Percentiles rank a stretch among this genome's conserved stretches.
Conservation (phyloP, 371 early-diverging fungal genomes). For the Lichtheimia ramosa region DNA sequence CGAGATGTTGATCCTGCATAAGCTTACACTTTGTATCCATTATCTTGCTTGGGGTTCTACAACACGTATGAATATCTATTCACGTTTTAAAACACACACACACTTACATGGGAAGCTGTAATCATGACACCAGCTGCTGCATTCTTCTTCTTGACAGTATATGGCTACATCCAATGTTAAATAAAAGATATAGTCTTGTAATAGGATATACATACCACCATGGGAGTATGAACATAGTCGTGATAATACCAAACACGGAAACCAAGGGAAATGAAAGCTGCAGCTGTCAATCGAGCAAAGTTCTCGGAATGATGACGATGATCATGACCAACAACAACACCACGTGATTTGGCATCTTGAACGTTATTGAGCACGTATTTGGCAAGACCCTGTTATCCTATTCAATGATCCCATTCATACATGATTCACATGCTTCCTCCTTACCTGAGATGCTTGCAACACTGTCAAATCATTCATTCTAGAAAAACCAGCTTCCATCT, state of each 20-base stretch:
- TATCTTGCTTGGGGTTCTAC: conserved; percentile 94
- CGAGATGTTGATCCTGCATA: background rate
- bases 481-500: conserved; percentile 95
- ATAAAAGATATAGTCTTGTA: too few relatives aligned
- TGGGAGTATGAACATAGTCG: conserved; percentile 83
- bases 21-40: conserved; percentile 94
- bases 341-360: conserved; percentile 55
- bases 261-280: conserved; percentile 79
- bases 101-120: conserved; percentile 88
- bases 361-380: conserved; percentile 58
- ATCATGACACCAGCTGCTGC: conserved; percentile 96
- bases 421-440: background rate
- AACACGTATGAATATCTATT: background rate
- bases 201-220: conserved; percentile 62
- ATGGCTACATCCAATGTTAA: conserved; percentile 51
- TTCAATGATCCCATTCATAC: too few relatives aligned
- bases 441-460: conserved; percentile 84
- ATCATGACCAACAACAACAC: conserved; percentile 95
- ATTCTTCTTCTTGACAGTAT: conserved; percentile 72
- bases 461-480: conserved; percentile 95
- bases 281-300: conserved; percentile 87
- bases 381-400: conserved; percentile 51
- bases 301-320: conserved; percentile 86
- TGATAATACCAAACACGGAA: conserved; percentile 83
- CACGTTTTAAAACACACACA: background rate